Conservation (phyloP, 192 early-diverging fungal species). For the Linderina pennispora region DNA sequence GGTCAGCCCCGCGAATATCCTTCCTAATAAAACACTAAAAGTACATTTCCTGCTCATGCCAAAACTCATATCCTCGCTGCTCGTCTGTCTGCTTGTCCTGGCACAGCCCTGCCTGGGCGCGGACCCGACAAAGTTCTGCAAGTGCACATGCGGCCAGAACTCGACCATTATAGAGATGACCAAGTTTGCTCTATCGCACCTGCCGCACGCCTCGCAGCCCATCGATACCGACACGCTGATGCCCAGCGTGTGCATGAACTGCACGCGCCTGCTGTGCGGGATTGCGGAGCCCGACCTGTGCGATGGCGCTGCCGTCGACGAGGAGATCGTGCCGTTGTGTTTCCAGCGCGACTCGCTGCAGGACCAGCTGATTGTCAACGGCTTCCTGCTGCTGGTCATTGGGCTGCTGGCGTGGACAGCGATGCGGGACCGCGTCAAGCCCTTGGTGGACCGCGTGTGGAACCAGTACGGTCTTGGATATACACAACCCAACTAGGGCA, state of each 20-base stretch:
- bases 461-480: slow-evolving; percentile 13
- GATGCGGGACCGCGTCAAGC: slow-evolving; percentile 19
- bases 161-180: slow-evolving; percentile 44
- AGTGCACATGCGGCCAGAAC: slow-evolving; percentile 46
- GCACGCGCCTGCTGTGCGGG: slow-evolving; percentile 38
- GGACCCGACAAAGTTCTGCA: slow-evolving; percentile 40
- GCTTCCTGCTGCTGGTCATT: slow-evolving; percentile 34
- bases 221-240: slow-evolving; percentile 39
- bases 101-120: no score
- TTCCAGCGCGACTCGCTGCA: slow-evolving; percentile 47
- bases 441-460: slow-evolving; percentile 26
- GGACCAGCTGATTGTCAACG: slow-evolving; percentile 39
- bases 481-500: not conserved
- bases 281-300: slow-evolving; percentile 41
- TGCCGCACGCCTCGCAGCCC: slow-evolving; percentile 41
- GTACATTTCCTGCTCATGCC: no score
- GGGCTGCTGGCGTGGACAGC: slow-evolving; percentile 39
- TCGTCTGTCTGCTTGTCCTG: no score
- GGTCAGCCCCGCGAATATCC: no score
- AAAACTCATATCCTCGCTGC: no score
- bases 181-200: slow-evolving; percentile 27
- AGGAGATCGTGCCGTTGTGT: slow-evolving; percentile 44
- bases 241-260: slow-evolving; percentile 49
- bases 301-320: slow-evolving; percentile 43
- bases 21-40: no score